Evolutionary conservation across 768 basidiomycete species (phyloP).

Genomic region (Porpolomopsis calyptriformis): DNA sequence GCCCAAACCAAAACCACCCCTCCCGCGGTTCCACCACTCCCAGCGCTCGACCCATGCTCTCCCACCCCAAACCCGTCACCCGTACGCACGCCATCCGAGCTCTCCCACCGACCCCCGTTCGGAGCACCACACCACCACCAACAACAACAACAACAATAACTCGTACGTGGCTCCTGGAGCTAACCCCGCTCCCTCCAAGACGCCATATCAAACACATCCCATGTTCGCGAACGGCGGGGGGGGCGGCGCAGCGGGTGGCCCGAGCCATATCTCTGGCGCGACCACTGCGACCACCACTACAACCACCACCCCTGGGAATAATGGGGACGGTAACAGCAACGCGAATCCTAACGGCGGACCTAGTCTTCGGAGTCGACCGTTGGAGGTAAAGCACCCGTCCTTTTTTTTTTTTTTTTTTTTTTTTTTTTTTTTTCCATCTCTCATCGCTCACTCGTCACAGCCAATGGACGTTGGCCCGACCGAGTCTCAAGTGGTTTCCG

Average conservation of each 20-base stretch:
- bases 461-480: too few species aligned
- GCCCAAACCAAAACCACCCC: too few species aligned
- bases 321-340: not conserved
- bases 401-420: not conserved
- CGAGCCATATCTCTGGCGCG: not conserved
- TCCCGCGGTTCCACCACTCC: too few species aligned
- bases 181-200: too few species aligned
- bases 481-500: not conserved
- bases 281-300: not conserved
- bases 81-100: too few species aligned
- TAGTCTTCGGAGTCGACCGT: not conserved
- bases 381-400: too few species aligned
- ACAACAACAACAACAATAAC: not conserved
- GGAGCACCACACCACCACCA: not conserved
- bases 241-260: too few species aligned
- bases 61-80: too few species aligned
- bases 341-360: not conserved
- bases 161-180: too few species aligned
- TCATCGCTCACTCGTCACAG: not conserved
- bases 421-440: not conserved
- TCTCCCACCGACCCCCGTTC: too few species aligned
- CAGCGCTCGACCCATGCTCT: too few species aligned
- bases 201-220: not conserved
- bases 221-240: too few species aligned
- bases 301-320: not conserved